Conservation (phyloP, 306 rosid genomes). For the Lotus japonicus region DNA sequence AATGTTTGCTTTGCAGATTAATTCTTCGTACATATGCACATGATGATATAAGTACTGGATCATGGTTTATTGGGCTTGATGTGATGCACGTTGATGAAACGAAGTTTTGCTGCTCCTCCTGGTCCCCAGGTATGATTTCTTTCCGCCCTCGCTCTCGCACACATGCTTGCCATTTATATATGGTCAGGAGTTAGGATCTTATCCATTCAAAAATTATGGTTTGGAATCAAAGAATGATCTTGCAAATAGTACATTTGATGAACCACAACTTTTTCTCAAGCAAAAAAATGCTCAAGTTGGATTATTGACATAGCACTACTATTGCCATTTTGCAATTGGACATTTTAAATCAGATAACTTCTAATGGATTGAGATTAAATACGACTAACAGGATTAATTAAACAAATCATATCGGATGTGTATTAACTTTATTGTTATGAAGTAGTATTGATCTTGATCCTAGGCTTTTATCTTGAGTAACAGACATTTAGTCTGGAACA, state of each 20-base stretch:
- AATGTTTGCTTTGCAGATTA: slow-evolving; percentile 35
- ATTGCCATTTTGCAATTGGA: not conserved
- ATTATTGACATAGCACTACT: not conserved
- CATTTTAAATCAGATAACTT: not conserved
- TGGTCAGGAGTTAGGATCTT: slow-evolving; percentile 6
- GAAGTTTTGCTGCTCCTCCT: slow-evolving; percentile 61
- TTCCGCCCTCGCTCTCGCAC: slow-evolving; percentile 1
- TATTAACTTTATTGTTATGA: too few relatives aligned
- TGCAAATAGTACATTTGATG: not conserved
- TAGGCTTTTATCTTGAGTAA: too few relatives aligned
- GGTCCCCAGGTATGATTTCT: slow-evolving; percentile 45
- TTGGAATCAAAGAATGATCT: not conserved
- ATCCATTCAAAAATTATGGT: not conserved
- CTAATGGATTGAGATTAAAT: not conserved
- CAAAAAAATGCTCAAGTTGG: not conserved
- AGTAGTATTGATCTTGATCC: too few relatives aligned
- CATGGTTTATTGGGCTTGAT: slow-evolving; percentile 77
- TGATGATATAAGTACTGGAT: slow-evolving; percentile 61
- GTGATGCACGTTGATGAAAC: slow-evolving; percentile 45
- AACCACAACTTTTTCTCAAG: too few relatives aligned
- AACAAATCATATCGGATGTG: not conserved
- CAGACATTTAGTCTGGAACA: too few relatives aligned
- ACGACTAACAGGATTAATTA: not conserved
- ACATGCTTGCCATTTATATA: not conserved
- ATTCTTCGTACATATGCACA: slow-evolving; percentile 62